phyloP scores from a whole-genome alignment of 345 rosid genomes.

The Salix udensis region DNA sequence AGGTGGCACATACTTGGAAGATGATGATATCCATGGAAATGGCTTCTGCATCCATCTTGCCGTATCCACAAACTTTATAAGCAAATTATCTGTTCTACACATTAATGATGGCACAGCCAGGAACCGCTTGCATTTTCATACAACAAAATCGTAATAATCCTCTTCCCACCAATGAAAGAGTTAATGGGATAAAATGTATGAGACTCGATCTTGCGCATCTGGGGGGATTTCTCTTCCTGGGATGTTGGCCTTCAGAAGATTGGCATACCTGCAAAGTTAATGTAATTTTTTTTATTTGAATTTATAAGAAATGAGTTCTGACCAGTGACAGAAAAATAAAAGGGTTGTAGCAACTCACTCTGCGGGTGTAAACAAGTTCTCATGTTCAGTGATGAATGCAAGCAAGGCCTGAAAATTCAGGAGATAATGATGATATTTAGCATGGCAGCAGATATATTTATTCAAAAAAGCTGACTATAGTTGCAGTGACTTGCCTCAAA shows the following conservation, averaged over 20 bases:
- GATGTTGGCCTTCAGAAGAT: conserved; percentile 72
- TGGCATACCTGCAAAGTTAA: conserved; percentile 53
- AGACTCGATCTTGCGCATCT: conserved; percentile 67
- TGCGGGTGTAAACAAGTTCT: conserved; percentile 52
- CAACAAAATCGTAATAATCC: not conserved
- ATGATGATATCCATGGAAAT: not conserved
- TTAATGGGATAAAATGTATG: conserved; percentile 56
- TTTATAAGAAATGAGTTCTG: not conserved
- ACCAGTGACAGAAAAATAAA: not conserved
- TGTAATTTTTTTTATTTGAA: not conserved
- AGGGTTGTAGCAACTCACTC: conserved; percentile 51
- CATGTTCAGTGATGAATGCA: conserved; percentile 78
- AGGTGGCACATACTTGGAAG: not conserved
- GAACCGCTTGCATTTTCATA: not conserved
- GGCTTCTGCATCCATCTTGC: conserved; percentile 1
- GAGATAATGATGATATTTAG: not conserved
- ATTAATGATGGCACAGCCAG: not conserved
- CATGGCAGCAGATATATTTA: not conserved
- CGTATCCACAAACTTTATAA: not conserved
- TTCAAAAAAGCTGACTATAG: not conserved
- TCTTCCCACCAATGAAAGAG: not conserved
- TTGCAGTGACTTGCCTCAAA: conserved; percentile 62
- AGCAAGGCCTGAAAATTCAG: conserved; percentile 65
- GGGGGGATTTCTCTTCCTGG: conserved; percentile 86
- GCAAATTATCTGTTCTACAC: not conserved